Base-by-base conservation (phyloP, 2,329 filamentous ascomycete genomes). In the Colletotrichum coccodes region DNA sequence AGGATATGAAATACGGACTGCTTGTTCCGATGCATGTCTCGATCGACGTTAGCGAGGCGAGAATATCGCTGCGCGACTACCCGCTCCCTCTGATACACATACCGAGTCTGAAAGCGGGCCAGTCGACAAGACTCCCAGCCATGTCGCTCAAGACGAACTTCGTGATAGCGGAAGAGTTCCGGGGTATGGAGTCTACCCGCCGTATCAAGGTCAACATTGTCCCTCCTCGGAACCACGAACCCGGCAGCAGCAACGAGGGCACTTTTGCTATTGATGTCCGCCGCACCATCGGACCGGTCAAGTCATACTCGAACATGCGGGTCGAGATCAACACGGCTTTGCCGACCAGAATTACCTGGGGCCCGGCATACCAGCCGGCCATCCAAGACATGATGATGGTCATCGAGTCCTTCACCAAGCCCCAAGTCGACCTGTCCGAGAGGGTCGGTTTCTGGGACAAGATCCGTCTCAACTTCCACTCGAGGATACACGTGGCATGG, bases 321-420 rank as follows among this genome's bases (percentile, higher is more conserved):
- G 87, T 99, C 74, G 93, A 97, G 71, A 95, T 99, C 79, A 97
- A 98, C 79, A 98, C 95, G 2, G 92, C 91, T 61, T 89, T 95
- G 67, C 94, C 97, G 2, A 99, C 96, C 0, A 90, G 93, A 50
- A 95, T 99, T 60, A 98, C 95, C 0, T 99, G 96, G 97, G 95
- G 95, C 8, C 95, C 96, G 52, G 97, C 95, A 2, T 99, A 98
- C 76, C 97, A 99, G 76, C 96, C 97, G 32, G 95, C 95, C 1
- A 95, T 99, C 56, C 96, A 99, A 79, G 97, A 99, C 76, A 97
- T 98, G 92, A 99, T 99, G 96, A 98, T 98, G 88, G 95, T 95
- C 30, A 93, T 99, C 70, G 96, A 99, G 80, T 95, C 93, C 3
- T 98, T 99, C 78, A 98, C 95, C 1, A 99, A 99, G 77, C 94